A percentile compares a stretch with the other conserved stretches of the same genome.
These are phyloP conservation scores for Xanthoparmelia taractica DNA, from an alignment of 495 filamentous ascomycete genomes.

Conservation along the genomic window DNA sequence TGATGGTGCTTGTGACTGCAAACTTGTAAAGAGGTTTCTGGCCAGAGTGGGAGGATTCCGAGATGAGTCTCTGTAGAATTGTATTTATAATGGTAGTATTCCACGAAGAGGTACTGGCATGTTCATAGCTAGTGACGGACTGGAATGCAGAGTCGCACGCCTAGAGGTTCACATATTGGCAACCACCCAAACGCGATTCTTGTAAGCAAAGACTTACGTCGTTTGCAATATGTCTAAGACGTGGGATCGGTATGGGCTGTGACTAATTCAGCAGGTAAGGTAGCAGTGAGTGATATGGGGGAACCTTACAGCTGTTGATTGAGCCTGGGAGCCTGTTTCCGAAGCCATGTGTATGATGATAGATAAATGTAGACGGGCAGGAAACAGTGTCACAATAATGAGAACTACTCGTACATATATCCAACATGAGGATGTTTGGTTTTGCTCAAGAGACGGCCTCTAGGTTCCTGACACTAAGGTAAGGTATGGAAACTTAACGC, in stretches of 20 bases:
- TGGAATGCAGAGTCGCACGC: slow-evolving; percentile 75
- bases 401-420: no score
- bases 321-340: not conserved
- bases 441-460: no score
- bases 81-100: slow-evolving; percentile 86
- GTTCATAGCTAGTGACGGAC: slow-evolving; percentile 67
- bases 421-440: no score
- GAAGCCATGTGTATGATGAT: not conserved
- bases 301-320: not conserved
- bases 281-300: not conserved
- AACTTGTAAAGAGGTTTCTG: slow-evolving; percentile 65
- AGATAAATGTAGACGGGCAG: not conserved
- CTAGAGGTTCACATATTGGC: slow-evolving; percentile 27
- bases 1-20: slow-evolving; percentile 94
- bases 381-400: no score
- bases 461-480: no score
- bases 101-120: slow-evolving; percentile 71
- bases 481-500: not conserved
- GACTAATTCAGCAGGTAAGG: not conserved
- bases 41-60: slow-evolving; percentile 52
- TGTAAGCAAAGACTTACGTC: slow-evolving; percentile 51
- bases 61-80: slow-evolving; percentile 77
- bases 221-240: slow-evolving; percentile 74
- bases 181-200: not conserved
- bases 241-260: slow-evolving; percentile 66